phyloP scores from a whole-genome alignment of 345 rosid species.

The Crucihimalaya himalaica region DNA sequence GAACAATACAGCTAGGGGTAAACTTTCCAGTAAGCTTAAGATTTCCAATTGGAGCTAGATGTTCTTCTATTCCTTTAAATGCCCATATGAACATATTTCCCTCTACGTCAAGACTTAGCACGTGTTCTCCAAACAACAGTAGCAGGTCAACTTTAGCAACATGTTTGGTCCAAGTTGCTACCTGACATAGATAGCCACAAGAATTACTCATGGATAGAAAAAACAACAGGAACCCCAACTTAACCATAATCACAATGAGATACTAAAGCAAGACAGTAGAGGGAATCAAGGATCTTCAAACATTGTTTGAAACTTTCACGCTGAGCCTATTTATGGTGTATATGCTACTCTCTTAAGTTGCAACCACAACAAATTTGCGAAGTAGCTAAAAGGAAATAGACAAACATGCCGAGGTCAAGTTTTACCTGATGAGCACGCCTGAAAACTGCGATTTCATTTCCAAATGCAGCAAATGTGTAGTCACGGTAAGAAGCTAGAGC shows the following conservation, averaged over 20 bases:
- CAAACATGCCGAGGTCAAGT: not conserved
- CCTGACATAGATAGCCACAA: conserved; percentile 50
- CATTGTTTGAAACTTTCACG: not conserved
- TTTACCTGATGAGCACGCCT: conserved; percentile 83
- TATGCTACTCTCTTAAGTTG: not conserved
- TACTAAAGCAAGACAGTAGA: not conserved
- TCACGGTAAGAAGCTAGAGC: conserved; percentile 88
- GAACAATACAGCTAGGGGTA: conserved; percentile 78
- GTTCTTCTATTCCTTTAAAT: conserved; percentile 68
- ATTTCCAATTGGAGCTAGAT: conserved; percentile 66
- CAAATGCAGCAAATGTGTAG: conserved; percentile 82
- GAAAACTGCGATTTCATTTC: conserved; percentile 69
- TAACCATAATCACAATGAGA: not conserved
- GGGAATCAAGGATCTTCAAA: not conserved
- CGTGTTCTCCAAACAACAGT: conserved; percentile 80
- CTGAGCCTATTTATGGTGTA: not conserved
- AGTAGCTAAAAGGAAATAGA: not conserved
- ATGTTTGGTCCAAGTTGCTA: conserved; percentile 86
- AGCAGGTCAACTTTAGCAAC: conserved; percentile 70
- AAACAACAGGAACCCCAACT: not conserved
- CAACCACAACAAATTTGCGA: too few relatives aligned
- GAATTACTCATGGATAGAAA: conserved; percentile 5
- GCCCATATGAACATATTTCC: conserved; percentile 81
- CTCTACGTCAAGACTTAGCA: conserved; percentile 71
- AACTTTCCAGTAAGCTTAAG: conserved; percentile 56